Percentiles rank a stretch among this genome's conserved stretches.
Evolutionary conservation across 306 rosid genomes (phyloP).

Genomic region (Malus fusca): DNA sequence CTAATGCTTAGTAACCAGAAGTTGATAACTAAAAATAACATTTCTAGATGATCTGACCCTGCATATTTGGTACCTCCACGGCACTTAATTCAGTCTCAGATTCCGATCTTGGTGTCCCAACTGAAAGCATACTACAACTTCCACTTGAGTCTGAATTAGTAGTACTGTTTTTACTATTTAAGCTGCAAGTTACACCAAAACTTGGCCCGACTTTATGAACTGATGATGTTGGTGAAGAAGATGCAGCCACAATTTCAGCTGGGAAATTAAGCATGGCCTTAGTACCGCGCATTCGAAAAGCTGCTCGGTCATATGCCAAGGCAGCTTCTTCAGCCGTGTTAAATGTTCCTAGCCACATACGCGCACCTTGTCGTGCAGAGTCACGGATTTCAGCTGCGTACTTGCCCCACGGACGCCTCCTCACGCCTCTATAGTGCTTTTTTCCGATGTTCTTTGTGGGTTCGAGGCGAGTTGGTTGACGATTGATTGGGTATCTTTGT

Average conservation of each 20-base stretch:
- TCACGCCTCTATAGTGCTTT: conserved; percentile 83
- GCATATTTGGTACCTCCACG: not conserved
- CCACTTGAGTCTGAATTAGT: conserved; percentile 21
- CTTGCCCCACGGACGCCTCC: conserved; percentile 89
- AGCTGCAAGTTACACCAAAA: not conserved
- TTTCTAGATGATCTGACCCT: not conserved
- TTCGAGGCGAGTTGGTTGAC: conserved; percentile 20
- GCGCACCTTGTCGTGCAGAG: conserved; percentile 57
- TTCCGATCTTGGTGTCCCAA: conserved; percentile 11
- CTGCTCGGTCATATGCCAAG: conserved; percentile 78
- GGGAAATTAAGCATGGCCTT: conserved; percentile 84
- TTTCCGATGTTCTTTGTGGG: conserved; percentile 32
- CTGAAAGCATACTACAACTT: conserved; percentile 13
- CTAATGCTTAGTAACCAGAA: not conserved
- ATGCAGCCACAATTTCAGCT: conserved; percentile 40
- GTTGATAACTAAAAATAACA: not conserved
- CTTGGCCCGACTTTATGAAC: not conserved
- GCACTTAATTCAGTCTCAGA: conserved; percentile 16
- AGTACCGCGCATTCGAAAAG: conserved; percentile 69
- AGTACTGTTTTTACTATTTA: not conserved
- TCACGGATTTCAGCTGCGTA: conserved; percentile 91
- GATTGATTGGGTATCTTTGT: conserved; percentile 19
- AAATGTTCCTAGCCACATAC: conserved; percentile 86
- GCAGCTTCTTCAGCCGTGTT: conserved; percentile 89
- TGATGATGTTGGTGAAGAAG: not conserved